phyloP scores from a whole-genome alignment of 306 rosid species.

The Acmispon strigosus region DNA sequence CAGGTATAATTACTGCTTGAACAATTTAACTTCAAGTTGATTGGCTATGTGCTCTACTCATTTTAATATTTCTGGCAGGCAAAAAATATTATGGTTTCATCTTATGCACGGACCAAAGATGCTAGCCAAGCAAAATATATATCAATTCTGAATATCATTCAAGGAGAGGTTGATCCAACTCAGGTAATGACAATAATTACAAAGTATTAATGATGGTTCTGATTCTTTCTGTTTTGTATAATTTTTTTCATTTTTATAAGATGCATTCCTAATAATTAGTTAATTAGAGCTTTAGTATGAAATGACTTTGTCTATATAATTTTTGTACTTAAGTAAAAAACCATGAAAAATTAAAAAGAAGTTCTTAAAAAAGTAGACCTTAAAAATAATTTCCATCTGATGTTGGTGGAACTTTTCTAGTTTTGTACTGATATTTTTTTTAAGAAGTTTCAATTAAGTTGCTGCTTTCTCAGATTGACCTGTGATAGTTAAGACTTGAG shows the following conservation, averaged over 20 bases:
- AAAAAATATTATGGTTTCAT: constrained; percentile 96
- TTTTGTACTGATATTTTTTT: not conserved
- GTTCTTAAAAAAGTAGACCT: not conserved
- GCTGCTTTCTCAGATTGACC: constrained; percentile 3
- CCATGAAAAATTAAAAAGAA: not conserved
- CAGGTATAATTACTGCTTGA: constrained; percentile 49
- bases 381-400: too few relatives aligned
- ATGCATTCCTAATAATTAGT: not conserved
- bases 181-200: constrained; percentile 48
- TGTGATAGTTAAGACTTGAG: not conserved
- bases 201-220: not conserved
- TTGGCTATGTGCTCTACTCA: constrained; percentile 13
- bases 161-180: constrained; percentile 99
- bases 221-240: not conserved
- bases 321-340: not conserved
- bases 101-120: constrained; percentile 96
- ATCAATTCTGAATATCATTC: constrained; percentile 94
- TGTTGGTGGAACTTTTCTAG: not conserved
- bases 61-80: constrained; percentile 50
- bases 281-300: not conserved
- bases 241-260: not conserved
- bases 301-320: not conserved
- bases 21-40: not conserved
- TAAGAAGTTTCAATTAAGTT: not conserved
- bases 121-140: constrained; percentile 99